Evolutionary conservation across 805 yeast genomes (phyloP), one percentile per base, ranked within the genome.

Genomic region (Yarrowia divulgata): DNA sequence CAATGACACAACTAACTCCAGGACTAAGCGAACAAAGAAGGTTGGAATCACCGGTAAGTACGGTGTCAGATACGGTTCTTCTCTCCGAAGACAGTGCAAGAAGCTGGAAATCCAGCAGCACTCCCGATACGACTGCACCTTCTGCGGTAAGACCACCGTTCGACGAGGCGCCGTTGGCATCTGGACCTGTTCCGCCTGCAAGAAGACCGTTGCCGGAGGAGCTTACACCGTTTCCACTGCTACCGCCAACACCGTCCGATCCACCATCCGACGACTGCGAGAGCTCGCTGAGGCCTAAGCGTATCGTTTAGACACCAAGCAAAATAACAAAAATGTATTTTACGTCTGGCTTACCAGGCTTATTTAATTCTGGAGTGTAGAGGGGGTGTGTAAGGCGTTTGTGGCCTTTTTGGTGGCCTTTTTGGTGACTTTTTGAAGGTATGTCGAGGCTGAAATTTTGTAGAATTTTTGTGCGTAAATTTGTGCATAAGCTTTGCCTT

Each of bases 1-100:
- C n/a, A 18, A 3, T 10, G 8, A 3, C 49, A 40, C 12, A 14
- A 60, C 66, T 60, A 63, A 48, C 68, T 10, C 46, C 79, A 92
- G 97, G 99, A 91, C 99, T 85, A 95, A 96, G 87, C 94, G 99
- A 91, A 95, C 99, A 79, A 95, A 95, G 97, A 95, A 95, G 92
- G 99, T 95, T 84, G 99, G 99, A 85, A 95, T 95, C 89, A 95
- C 99, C 84, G 99, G 99, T 90, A 96, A 96, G 88, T 95, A 92
- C 90, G 99, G 99, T 92, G 98, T 95, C 87, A 93, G 99, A 89
- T 95, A 95, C 88, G 82, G 99, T 93, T 94, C 99, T 80, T 96
- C 99, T 76, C 88, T 95, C 85, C 94, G 99, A 90, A 92, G 98
- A 87, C 98, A 93, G 86, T 91, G 97, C 88, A 93, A 93, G 90